Evolutionary conservation across 352 stramenopile genomes (phyloP).

Genomic region (Phytophthora citricola): DNA sequence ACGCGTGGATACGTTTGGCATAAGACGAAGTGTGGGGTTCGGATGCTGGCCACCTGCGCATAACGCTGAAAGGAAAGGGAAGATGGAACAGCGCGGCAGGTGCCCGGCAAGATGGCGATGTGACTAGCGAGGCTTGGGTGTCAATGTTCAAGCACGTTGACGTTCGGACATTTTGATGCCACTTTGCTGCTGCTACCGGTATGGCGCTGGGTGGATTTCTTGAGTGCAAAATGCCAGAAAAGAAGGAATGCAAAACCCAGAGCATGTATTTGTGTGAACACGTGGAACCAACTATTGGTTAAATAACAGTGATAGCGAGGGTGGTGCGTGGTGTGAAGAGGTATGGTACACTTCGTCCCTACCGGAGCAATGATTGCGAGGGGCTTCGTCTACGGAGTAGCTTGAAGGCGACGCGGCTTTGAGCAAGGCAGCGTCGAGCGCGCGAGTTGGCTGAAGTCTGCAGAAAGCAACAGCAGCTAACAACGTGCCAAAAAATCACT

Average conservation of each 20-base stretch:
- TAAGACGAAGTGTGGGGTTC: slow-evolving; percentile 19
- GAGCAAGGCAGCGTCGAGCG: slow-evolving; percentile 13
- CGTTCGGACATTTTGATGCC: too few species aligned
- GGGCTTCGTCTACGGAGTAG: slow-evolving; percentile 32
- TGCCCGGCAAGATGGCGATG: not conserved
- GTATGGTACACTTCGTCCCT: slow-evolving; percentile 46
- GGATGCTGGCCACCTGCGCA: slow-evolving; percentile 16
- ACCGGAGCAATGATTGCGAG: slow-evolving; percentile 15
- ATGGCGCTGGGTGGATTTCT: not conserved
- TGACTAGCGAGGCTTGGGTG: not conserved
- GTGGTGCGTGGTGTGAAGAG: slow-evolving; percentile 26
- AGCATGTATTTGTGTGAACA: slow-evolving; percentile 40
- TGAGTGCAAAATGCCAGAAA: slow-evolving; percentile 7
- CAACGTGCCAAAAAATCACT: slow-evolving; percentile 26
- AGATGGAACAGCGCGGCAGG: not conserved
- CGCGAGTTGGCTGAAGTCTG: slow-evolving; percentile 13
- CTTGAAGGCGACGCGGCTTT: slow-evolving; percentile 25
- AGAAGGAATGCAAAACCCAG: slow-evolving; percentile 24
- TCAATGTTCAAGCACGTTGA: not conserved
- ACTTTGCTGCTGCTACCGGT: too few species aligned
- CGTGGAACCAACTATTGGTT: slow-evolving; percentile 37
- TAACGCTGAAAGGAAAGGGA: slow-evolving; percentile 16
- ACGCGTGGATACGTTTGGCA: not conserved
- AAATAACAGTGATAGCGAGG: slow-evolving; percentile 44
- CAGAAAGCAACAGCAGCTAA: slow-evolving; percentile 10